Evolutionary conservation across 2,329 filamentous ascomycete genomes (phyloP).

Genomic region (Sporothrix pseudoabietina): DNA sequence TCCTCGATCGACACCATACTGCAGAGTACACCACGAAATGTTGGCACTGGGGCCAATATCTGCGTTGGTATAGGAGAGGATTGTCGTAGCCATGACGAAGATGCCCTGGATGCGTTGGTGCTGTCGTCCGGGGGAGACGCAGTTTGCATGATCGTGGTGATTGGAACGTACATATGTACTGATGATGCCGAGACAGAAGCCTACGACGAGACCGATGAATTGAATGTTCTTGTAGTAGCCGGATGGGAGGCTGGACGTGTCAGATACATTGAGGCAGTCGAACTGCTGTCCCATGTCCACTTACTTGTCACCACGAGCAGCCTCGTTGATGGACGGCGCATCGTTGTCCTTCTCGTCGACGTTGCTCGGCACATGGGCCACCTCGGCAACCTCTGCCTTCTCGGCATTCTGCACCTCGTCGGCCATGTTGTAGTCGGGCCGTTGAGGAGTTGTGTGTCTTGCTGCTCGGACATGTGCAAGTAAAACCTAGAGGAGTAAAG

Average conservation of each 20-base stretch:
- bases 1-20: not conserved
- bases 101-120: slow-evolving; percentile 41
- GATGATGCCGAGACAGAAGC: slow-evolving; percentile 44
- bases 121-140: too few species aligned
- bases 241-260: slow-evolving; percentile 36
- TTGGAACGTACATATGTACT: slow-evolving; percentile 36
- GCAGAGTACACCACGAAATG: slow-evolving; percentile 43
- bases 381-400: not conserved
- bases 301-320: slow-evolving; percentile 3
- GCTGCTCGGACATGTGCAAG: not conserved
- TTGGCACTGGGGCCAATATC: slow-evolving; percentile 40
- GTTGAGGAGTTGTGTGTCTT: not conserved
- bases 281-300: not conserved
- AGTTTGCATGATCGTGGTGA: too few species aligned
- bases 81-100: not conserved
- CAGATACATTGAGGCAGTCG: not conserved
- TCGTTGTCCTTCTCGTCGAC: not conserved
- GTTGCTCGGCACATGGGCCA: not conserved
- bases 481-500: not conserved
- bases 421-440: not conserved
- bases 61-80: slow-evolving; percentile 29
- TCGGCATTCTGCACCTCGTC: not conserved
- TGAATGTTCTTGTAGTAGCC: slow-evolving; percentile 44
- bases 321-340: slow-evolving; percentile 16
- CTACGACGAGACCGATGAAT: slow-evolving; percentile 42